A percentile compares a stretch with the other conserved stretches of the same genome.
Evolutionary conservation across 768 basidiomycete species (phyloP).

Genomic region (Russula foetens): DNA sequence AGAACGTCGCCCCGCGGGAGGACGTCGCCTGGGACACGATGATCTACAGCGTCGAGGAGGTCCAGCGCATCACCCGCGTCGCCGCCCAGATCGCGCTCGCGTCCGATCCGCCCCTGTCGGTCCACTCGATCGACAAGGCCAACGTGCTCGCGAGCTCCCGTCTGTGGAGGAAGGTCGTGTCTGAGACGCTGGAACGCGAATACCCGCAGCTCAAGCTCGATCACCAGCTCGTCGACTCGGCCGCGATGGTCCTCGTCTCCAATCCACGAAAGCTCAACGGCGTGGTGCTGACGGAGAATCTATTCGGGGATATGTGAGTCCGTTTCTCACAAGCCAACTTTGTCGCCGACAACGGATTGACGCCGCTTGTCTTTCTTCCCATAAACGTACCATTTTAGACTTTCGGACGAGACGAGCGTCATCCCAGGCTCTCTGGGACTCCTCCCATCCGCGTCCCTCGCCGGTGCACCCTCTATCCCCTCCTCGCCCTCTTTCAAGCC

Average conservation of each 20-base stretch:
- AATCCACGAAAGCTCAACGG: slow-evolving; percentile 92
- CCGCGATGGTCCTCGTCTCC: slow-evolving; percentile 90
- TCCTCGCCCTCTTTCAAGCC: slow-evolving; percentile 56
- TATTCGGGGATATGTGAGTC: slow-evolving; percentile 95
- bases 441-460: slow-evolving; percentile 91
- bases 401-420: slow-evolving; percentile 94
- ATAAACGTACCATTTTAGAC: slow-evolving; percentile 36
- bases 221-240: slow-evolving; percentile 92
- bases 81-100: slow-evolving; percentile 88
- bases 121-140: slow-evolving; percentile 96
- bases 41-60: slow-evolving; percentile 86
- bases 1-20: slow-evolving; percentile 52
- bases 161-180: slow-evolving; percentile 90
- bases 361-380: slow-evolving; percentile 3
- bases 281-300: slow-evolving; percentile 88
- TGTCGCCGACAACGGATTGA: background rate
- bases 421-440: slow-evolving; percentile 97
- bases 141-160: slow-evolving; percentile 95
- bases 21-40: slow-evolving; percentile 87
- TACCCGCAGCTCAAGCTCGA: slow-evolving; percentile 83
- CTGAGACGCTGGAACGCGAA: slow-evolving; percentile 73
- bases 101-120: slow-evolving; percentile 72
- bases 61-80: slow-evolving; percentile 91
- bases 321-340: background rate
- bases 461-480: slow-evolving; percentile 67